Conservation (phyloP, 345 rosid species). For the Dipteronia dyeriana region DNA sequence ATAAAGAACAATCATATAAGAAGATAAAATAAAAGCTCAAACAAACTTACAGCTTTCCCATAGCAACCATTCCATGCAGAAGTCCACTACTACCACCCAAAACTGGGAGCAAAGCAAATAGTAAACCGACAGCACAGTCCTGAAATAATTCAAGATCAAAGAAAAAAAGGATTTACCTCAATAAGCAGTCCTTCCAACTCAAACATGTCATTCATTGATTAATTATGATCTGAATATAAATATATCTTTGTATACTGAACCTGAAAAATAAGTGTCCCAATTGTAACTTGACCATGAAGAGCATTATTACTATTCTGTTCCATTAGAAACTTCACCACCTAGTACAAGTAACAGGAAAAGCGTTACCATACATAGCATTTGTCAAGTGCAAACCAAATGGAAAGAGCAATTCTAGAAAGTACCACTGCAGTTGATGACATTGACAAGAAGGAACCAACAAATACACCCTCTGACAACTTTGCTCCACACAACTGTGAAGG, state of each 20-base stretch:
- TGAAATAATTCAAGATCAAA: conserved; percentile 34
- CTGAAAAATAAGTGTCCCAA: conserved; percentile 98
- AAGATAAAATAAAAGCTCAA: not conserved
- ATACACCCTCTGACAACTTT: conserved; percentile 90
- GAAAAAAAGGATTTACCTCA: conserved; percentile 23
- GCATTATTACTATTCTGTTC: conserved; percentile 73
- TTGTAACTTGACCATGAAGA: conserved; percentile 96
- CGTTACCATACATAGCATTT: conserved; percentile 13
- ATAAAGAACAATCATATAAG: not conserved
- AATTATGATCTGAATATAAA: conserved; percentile 15
- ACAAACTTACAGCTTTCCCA: conserved; percentile 89
- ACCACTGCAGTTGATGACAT: conserved; percentile 99
- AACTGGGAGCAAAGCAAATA: conserved; percentile 94
- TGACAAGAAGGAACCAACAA: conserved; percentile 91
- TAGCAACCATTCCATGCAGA: conserved; percentile 79
- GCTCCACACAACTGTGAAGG: conserved; percentile 90
- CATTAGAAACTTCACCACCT: conserved; percentile 94
- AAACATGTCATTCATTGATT: conserved; percentile 10
- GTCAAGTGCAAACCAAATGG: conserved; percentile 7
- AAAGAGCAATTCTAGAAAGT: conserved; percentile 31
- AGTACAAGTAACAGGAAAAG: conserved; percentile 24
- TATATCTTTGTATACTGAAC: conserved; percentile 33
- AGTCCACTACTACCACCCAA: conserved; percentile 93
- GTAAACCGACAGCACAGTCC: conserved; percentile 97
- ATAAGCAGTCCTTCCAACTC: conserved; percentile 13